Conservation (phyloP, 1,284 basidiomycete species). For the Cyathus olla region DNA sequence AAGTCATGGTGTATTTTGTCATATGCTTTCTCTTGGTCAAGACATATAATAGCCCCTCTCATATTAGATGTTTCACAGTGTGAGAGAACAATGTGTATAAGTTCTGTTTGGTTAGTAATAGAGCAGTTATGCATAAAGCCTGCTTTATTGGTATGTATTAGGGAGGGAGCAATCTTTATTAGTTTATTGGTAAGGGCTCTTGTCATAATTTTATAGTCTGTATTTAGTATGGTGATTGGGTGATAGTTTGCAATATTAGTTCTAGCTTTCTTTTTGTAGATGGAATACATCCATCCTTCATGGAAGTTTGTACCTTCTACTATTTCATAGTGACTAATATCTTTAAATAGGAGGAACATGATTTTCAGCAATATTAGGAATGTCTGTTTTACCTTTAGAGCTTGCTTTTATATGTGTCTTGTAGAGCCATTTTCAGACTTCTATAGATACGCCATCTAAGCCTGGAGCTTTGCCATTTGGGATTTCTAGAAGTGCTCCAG, state of each 20-base stretch:
- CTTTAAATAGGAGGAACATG: background rate
- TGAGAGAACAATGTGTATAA: constrained; percentile 31
- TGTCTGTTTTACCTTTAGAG: background rate
- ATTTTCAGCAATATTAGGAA: background rate
- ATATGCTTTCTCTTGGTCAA: constrained; percentile 50
- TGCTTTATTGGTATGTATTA: constrained; percentile 40
- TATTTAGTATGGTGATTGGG: constrained; percentile 42
- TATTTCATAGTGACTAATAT: background rate
- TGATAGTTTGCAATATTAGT: constrained; percentile 42
- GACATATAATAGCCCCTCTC: constrained; percentile 33
- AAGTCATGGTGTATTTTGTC: constrained; percentile 43
- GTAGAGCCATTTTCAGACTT: background rate
- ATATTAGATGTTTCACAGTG: constrained; percentile 20
- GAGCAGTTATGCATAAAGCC: constrained; percentile 38
- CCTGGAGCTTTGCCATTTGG: background rate
- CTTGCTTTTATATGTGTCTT: background rate
- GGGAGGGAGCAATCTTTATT: constrained; percentile 5
- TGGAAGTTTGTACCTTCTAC: constrained; percentile 21
- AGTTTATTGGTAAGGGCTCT: constrained; percentile 27
- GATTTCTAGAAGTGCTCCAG: background rate
- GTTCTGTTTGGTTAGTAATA: constrained; percentile 39
- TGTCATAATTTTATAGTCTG: constrained; percentile 44
- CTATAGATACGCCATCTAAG: background rate
- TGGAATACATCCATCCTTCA: constrained; percentile 42
- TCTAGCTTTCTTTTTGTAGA: constrained; percentile 41